Conservation (phyloP, 257 asterid species). For the Rehmannia glutinosa region DNA sequence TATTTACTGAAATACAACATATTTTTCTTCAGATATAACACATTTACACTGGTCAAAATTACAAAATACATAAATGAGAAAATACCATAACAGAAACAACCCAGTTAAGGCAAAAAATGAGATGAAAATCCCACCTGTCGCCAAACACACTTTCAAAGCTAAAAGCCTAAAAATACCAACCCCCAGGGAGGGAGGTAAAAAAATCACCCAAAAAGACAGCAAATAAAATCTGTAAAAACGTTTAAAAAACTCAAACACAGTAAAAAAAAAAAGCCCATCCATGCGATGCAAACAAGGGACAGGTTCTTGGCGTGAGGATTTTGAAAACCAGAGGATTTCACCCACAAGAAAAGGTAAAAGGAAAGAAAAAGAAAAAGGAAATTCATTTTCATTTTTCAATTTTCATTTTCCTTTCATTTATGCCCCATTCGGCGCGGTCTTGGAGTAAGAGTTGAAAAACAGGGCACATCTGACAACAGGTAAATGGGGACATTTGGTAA, state of each 20-base stretch:
- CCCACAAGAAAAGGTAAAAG: neutral
- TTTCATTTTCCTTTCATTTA: neutral
- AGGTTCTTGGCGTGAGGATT: constrained; percentile 58
- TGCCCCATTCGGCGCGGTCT: constrained; percentile 17
- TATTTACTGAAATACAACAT: no score
- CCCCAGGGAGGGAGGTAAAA: no score
- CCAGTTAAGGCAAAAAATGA: no score
- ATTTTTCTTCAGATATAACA: no score
- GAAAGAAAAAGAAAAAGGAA: neutral
- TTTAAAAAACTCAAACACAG: neutral
- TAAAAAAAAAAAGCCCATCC: neutral
- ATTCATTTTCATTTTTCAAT: neutral
- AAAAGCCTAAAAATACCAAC: no score
- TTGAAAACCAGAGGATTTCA: constrained; percentile 25
- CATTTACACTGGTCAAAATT: no score
- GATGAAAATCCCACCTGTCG: no score
- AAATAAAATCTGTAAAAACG: neutral
- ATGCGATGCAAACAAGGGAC: constrained; percentile 10
- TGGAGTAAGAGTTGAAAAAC: constrained; percentile 20
- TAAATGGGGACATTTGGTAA: constrained; percentile 8
- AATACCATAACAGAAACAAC: no score
- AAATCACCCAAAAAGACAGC: neutral
- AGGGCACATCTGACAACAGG: neutral
- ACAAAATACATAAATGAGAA: no score
- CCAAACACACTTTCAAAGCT: no score